Evolutionary conservation across 768 basidiomycete genomes (phyloP).

Genomic region (Termitomyces heimii): DNA sequence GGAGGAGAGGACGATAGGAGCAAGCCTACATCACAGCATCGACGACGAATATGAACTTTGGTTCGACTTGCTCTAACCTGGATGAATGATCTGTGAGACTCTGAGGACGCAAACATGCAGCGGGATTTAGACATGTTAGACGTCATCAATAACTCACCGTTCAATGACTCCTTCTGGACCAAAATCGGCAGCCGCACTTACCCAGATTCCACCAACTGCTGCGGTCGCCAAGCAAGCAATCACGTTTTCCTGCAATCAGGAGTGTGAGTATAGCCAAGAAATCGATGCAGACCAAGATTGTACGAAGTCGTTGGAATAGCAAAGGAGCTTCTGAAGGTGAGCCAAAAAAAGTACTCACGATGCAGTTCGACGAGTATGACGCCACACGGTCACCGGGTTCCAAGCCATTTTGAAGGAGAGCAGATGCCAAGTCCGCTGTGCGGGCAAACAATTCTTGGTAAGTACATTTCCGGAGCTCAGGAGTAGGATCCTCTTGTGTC

Average conservation of each 20-base stretch:
- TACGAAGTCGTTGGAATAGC: not conserved
- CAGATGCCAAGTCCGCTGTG: conserved; percentile 53
- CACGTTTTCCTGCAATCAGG: conserved; percentile 54
- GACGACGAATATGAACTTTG: conserved; percentile 65
- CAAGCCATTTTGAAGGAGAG: conserved; percentile 45
- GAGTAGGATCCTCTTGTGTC: conserved; percentile 38
- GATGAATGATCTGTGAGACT: not conserved
- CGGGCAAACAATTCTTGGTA: conserved; percentile 54
- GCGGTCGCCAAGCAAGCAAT: conserved; percentile 62
- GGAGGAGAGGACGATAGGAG: not conserved
- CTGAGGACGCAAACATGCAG: not conserved
- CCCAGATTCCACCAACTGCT: conserved; percentile 78
- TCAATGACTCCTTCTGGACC: conserved; percentile 75
- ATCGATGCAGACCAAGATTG: not conserved
- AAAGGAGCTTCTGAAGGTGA: not conserved
- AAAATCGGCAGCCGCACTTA: conserved; percentile 78
- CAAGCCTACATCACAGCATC: conserved; percentile 60
- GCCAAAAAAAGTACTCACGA: conserved; percentile 38
- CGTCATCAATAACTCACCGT: conserved; percentile 32
- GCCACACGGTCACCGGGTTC: conserved; percentile 67
- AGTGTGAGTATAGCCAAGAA: conserved; percentile 5
- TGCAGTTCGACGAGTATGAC: conserved; percentile 75
- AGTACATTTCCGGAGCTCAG: conserved; percentile 38
- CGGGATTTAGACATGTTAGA: not conserved
- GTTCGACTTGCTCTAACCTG: conserved; percentile 76